phyloP scores from a whole-genome alignment of 768 basidiomycete genomes.

The Boletus rubroflammeus region DNA sequence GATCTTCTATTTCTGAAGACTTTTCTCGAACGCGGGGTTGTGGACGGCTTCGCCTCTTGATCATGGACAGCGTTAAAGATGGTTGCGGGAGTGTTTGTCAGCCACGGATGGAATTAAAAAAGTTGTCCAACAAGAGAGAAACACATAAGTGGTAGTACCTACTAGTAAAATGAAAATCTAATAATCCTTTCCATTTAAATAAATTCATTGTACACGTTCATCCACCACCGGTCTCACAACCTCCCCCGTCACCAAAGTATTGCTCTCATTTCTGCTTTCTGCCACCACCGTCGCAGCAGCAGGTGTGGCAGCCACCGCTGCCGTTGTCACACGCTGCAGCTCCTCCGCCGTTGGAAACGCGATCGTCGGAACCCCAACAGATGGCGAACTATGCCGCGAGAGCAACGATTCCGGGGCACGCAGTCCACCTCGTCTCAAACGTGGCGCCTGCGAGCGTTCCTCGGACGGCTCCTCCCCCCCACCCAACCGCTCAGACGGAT shows the following conservation, averaged over 20 bases:
- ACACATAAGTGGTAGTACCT: not conserved
- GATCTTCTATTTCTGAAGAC: slow-evolving; percentile 35
- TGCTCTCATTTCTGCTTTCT: slow-evolving; percentile 9
- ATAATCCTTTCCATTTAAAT: slow-evolving; percentile 1
- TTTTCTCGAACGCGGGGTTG: slow-evolving; percentile 53
- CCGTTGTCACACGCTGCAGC: slow-evolving; percentile 16
- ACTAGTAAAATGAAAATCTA: slow-evolving; percentile 6
- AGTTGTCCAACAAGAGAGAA: not conserved
- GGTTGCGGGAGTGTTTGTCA: no score
- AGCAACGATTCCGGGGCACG: slow-evolving; percentile 61
- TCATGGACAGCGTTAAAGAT: no score
- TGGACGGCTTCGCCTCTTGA: slow-evolving; percentile 73
- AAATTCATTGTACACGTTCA: slow-evolving; percentile 14
- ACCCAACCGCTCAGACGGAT: slow-evolving; percentile 16
- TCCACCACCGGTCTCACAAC: slow-evolving; percentile 8
- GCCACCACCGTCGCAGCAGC: not conserved
- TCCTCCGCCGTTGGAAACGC: slow-evolving; percentile 24
- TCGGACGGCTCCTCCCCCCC: slow-evolving; percentile 32
- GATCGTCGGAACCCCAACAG: slow-evolving; percentile 21
- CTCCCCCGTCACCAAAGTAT: not conserved
- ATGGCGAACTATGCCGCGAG: slow-evolving; percentile 42
- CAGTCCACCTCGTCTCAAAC: slow-evolving; percentile 64
- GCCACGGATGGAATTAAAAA: not conserved
- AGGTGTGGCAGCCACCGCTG: slow-evolving; percentile 1
- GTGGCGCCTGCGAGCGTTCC: slow-evolving; percentile 41